Base-by-base conservation (phyloP, 495 filamentous ascomycete species). In the Aspergillus coremiiformis region DNA sequence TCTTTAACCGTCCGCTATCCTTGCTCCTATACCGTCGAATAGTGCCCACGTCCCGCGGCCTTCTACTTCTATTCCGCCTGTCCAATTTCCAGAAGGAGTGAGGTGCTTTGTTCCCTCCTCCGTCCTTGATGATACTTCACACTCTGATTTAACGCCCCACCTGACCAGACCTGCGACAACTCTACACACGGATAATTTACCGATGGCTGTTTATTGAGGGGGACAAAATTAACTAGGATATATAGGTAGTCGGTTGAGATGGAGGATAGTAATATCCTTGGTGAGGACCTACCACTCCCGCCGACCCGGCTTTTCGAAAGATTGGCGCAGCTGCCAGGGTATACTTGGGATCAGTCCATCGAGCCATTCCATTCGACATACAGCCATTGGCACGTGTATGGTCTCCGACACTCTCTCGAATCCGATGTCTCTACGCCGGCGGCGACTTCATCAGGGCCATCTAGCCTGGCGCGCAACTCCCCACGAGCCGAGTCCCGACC, bases 331-430 rank as follows among this genome's bases (percentile, higher is more conserved):
- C 70, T 91, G 52, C 75, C 84, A 22, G 85, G 85, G 24, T 91
- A 87, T 64, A 81, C 77, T 12, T 91, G 86, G 86, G 84, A 89
- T 68, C 83, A 86, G 53, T 73, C 78, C 2, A 68, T 69, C 54
- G 76, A 74, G 52, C 84, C 85, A n/a, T 83, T 86, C 59, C 87
- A 89, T 68, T 87, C 86, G n/a, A 86, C 80, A 54, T 91, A 91
- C 66, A 84, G 85, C 59, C 86, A 86, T 67, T 91, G 87, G 81
- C 78, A 81, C 62, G 74, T 84, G 19, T 77, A 68, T 52, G 80
- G 80, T 33, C 68, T 75, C 37, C 68, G 71, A 7, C 74, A 78
- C 60, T 53, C 67, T 26, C 35, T 57, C 3, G 72, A 75, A 42
- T 62, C 63, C 29, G 71, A 75, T 29, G 53, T 59, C 22, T 70